phyloP scores from a whole-genome alignment of 441 rosid genomes.

The Breynia disticha region DNA sequence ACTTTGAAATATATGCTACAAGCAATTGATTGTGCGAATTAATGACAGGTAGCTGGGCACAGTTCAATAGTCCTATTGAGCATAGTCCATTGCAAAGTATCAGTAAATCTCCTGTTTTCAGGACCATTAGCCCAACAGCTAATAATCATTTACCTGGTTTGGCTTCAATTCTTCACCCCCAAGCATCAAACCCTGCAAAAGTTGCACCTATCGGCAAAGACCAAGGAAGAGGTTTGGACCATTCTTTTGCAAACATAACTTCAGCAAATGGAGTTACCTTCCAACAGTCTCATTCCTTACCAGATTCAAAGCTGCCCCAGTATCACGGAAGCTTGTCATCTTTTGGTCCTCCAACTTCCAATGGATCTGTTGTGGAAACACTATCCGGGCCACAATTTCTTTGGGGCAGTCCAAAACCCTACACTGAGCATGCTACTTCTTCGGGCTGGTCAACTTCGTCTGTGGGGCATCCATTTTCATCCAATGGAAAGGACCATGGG shows the following conservation, averaged over 20 bases:
- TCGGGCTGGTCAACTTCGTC: conserved; percentile 65
- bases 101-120: conserved; percentile 68
- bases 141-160: conserved; percentile 64
- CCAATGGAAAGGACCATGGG: conserved; percentile 43
- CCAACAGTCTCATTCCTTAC: conserved; percentile 63
- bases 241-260: conserved; percentile 28
- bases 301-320: conserved; percentile 60
- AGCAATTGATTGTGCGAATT: neutral
- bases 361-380: conserved; percentile 60
- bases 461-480: conserved; percentile 46
- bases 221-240: conserved; percentile 46
- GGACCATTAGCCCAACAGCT: conserved; percentile 48
- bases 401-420: conserved; percentile 84
- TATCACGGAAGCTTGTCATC: conserved; percentile 47
- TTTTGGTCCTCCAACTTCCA: conserved; percentile 56
- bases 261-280: conserved; percentile 31
- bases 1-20: neutral
- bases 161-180: conserved; percentile 74
- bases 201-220: conserved; percentile 79
- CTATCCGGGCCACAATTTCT: conserved; percentile 93
- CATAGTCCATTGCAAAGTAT: conserved; percentile 53
- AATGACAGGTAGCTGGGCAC: conserved; percentile 75
- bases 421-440: conserved; percentile 47
- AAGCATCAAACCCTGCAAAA: conserved; percentile 42
- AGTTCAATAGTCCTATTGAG: conserved; percentile 69